Evolutionary conservation across 202 grass and related monocot species (phyloP), one percentile per base, ranked within the genome.

Genomic region (Brachypodium distachyon): DNA sequence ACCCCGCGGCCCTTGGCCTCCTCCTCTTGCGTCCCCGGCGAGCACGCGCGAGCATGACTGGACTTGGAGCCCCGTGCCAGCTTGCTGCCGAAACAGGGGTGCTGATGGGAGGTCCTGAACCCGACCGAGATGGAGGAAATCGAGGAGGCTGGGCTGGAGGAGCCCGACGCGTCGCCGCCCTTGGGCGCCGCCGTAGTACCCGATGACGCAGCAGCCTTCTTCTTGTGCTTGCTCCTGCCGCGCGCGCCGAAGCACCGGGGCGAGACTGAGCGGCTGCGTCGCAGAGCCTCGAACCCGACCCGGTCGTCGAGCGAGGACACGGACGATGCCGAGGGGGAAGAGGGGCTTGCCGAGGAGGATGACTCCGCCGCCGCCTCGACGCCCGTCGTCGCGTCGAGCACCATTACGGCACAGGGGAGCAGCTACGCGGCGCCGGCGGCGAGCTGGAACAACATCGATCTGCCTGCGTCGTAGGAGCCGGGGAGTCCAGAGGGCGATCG

Each of bases 161-260:
- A 16, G 26, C 5, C 17, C 27, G 39, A 44, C n/a, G 0, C 26
- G 54, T 17, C 2, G 61, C 14, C 19, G 2, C 36, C 19, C 2
- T 62, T 38, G 18, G 59, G 59, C 9, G 33, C 32, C 18, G 33
- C 21, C 18, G 33, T 10, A 25, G 52, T 23, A 5, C 29, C 47
- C 9, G 42, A 29, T 16, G n/a, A n/a, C n/a, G n/a, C n/a, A n/a
- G n/a, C n/a, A n/a, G 6, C 3, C 11, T 11, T 7, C 42, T 18
- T 28, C 52, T 57, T 26, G 22, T 39, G 9, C 50, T 23, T 43
- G 17, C 68, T n/a, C n/a, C n/a, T 3, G 26, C 23, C 17, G 69
- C 50, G 32, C 12, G 69, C 48, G 48, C 75, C 67, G 67, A 85
- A 67, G 82, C 76, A 67, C 21, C 42, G 49, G 7, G 76, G 60